These are phyloP conservation scores for Diaporthe sp. DNA, from an alignment of 2,329 filamentous ascomycete species.

Conservation along the genomic window DNA sequence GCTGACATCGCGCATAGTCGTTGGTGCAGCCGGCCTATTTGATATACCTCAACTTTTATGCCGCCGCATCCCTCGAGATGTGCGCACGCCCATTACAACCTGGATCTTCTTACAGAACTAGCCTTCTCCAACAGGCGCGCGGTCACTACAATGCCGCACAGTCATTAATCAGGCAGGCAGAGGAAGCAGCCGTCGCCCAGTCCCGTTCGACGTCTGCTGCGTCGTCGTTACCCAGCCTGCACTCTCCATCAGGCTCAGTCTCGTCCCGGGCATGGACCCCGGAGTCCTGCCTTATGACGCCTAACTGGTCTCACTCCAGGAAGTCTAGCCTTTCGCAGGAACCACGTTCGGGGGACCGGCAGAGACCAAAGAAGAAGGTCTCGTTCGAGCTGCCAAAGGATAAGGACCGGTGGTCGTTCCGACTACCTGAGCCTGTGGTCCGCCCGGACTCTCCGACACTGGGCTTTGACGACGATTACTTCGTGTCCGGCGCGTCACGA, in stretches of 20 bases:
- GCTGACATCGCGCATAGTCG: conserved; percentile 43
- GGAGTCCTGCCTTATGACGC: conserved; percentile 61
- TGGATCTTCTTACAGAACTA: conserved; percentile 60
- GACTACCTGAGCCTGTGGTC: conserved; percentile 60
- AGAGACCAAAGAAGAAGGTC: conserved; percentile 56
- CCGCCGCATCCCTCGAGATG: conserved; percentile 71
- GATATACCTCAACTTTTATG: conserved; percentile 73
- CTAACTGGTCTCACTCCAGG: conserved; percentile 58
- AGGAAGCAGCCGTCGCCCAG: conserved; percentile 54
- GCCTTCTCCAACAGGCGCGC: conserved; percentile 65
- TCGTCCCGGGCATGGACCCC: conserved; percentile 58
- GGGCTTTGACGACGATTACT: conserved; percentile 64
- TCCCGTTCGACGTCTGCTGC: conserved; percentile 53
- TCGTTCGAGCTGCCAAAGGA: conserved; percentile 58
- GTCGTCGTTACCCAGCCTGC: conserved; percentile 53
- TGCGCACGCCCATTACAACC: conserved; percentile 64
- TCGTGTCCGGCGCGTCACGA: conserved; percentile 44
- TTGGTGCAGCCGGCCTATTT: conserved; percentile 66
- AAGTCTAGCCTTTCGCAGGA: conserved; percentile 47
- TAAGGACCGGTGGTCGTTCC: conserved; percentile 48
- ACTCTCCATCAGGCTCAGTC: conserved; percentile 63
- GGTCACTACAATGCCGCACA: conserved; percentile 65
- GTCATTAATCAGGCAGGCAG: conserved; percentile 61
- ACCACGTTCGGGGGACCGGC: conserved; percentile 16
- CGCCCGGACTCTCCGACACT: conserved; percentile 73